These are phyloP conservation scores for Juglanconis sp. DNA, from an alignment of 2,329 filamentous ascomycete species.

Conservation along the genomic window DNA sequence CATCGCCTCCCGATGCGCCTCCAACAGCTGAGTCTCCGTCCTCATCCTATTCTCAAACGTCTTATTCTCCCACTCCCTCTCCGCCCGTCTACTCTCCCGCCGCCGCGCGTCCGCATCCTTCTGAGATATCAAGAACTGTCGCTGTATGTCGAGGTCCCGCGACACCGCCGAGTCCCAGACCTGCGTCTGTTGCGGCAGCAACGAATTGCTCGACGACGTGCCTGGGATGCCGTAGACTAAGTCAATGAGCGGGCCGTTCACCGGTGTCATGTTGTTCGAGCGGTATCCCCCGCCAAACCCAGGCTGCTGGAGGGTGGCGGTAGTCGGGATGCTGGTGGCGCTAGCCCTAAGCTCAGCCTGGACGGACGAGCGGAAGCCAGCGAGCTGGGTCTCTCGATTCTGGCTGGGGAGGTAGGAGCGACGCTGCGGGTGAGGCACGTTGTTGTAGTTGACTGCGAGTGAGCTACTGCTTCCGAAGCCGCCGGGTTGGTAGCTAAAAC, in stretches of 20 bases:
- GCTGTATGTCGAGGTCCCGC: constrained; percentile 51
- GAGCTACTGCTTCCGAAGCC: background rate
- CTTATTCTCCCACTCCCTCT: constrained; percentile 57
- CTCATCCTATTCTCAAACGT: constrained; percentile 74
- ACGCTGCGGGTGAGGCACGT: constrained; percentile 55
- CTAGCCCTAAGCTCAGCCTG: constrained; percentile 54
- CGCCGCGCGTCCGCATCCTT: constrained; percentile 60
- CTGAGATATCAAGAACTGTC: constrained; percentile 56
- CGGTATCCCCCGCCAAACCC: background rate
- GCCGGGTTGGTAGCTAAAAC: background rate
- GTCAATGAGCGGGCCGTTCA: constrained; percentile 11
- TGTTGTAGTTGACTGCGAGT: constrained; percentile 30
- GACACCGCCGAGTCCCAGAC: constrained; percentile 40
- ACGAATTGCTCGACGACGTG: constrained; percentile 14
- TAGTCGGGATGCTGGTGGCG: constrained; percentile 17
- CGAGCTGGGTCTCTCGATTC: constrained; percentile 57
- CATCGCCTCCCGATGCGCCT: constrained; percentile 76
- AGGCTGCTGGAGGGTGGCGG: constrained; percentile 3
- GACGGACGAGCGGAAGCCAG: constrained; percentile 65
- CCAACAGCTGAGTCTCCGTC: constrained; percentile 64
- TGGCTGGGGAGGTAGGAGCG: constrained; percentile 39
- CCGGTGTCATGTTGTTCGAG: background rate
- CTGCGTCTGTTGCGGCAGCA: constrained; percentile 20
- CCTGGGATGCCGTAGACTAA: constrained; percentile 16
- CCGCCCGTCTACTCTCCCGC: constrained; percentile 55